Evolutionary conservation across 768 basidiomycete genomes (phyloP).

Genomic region (Chalciporus chontae): DNA sequence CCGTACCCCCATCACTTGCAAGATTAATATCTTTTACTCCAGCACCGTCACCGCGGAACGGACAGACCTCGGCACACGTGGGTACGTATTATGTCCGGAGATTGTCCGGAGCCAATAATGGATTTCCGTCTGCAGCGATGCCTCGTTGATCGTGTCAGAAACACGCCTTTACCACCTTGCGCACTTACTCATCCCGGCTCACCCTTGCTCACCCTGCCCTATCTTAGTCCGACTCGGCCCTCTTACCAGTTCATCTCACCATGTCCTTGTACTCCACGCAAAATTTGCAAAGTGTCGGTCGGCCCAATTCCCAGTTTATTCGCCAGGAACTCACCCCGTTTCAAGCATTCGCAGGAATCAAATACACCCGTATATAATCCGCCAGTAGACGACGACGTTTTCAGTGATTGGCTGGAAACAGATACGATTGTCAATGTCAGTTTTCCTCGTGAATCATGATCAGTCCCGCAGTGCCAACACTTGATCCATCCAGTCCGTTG

Average conservation of each 20-base stretch:
- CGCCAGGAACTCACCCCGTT: background rate
- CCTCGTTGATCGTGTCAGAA: constrained; percentile 20
- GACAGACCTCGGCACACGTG: background rate
- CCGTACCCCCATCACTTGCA: background rate
- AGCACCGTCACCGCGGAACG: background rate
- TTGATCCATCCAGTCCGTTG: constrained; percentile 12
- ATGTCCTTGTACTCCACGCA: constrained; percentile 6
- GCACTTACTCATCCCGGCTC: constrained; percentile 10
- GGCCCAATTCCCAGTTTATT: background rate
- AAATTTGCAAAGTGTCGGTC: constrained; percentile 7
- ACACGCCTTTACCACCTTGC: constrained; percentile 33
- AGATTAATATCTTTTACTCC: background rate
- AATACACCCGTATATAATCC: constrained; percentile 2
- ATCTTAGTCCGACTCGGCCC: constrained; percentile 7
- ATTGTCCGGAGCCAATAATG: background rate
- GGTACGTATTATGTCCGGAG: background rate
- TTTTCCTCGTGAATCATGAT: background rate
- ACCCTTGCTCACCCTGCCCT: background rate
- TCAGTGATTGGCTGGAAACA: constrained; percentile 23
- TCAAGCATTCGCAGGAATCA: constrained; percentile 7
- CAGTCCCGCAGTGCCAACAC: background rate
- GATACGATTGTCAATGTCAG: constrained; percentile 28
- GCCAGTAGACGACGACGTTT: constrained; percentile 14
- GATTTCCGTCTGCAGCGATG: background rate
- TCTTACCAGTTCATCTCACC: background rate